Base-by-base conservation (phyloP, 2,329 filamentous ascomycete genomes). In the Harringtonia lauricola region DNA sequence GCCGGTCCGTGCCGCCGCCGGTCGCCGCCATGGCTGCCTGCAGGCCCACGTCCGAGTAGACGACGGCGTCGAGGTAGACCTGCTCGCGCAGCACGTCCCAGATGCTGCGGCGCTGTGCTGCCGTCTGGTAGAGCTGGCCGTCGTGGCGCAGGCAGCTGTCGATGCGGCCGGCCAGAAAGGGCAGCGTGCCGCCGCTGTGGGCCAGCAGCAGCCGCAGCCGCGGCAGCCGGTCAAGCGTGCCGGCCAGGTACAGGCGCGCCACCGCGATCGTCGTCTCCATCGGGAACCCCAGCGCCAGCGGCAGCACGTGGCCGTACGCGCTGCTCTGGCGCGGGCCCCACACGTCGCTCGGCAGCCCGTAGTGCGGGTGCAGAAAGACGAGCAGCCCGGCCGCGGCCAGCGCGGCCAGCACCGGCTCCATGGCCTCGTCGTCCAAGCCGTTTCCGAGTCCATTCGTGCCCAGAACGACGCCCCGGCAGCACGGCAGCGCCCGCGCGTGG, bases 261-360 rank as follows among this genome's bases (percentile, higher is more conserved):
- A 95, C 81, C 0, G 88, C 86, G 53, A 95, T 90, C 2, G 89
- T 95, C 1, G 89, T 95, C 64, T 95, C 89, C 52, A 95, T 76
- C 0, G 89, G 88, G 58, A 95, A 95, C 0, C 89, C 89, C 4
- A 95, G 66, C 0, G 87, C 86, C 0, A 95, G 67, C 0, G 88
- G 85, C 3, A 95, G 70, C 1, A 95, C 87, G 59, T 95, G 89
- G 0, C 89, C 89, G 57, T 94, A 95, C 47, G 82, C 80, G 19
- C 65, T 76, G 36, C 44, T 40, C 37, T 42, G 43, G 8, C 82
- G 69, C 0, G 84, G 76, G 0, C 89, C 89, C 64, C 85, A 95
- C 4, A 94, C 86, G 9, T 79, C 74, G 47, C 76, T 74, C 0
- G 87, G 88, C 3, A 95, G 73, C 2, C 89, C 89, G 59, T 95